phyloP scores from a whole-genome alignment of 176 grass and related monocot species.

The Hsuehochloa calcarea region DNA sequence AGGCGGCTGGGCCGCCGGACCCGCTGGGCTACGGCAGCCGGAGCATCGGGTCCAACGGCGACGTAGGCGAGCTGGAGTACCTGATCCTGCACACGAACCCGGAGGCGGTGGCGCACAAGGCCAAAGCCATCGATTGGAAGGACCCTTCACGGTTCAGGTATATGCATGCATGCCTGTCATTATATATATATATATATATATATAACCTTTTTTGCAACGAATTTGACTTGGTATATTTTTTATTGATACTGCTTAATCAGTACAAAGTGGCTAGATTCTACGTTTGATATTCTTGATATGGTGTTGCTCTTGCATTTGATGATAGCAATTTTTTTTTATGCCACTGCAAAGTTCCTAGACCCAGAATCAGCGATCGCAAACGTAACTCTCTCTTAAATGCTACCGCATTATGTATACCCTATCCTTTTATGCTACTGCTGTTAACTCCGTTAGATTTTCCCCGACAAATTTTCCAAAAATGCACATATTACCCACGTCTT shows the following conservation, averaged over 20 bases:
- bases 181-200: background rate
- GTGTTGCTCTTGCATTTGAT: background rate
- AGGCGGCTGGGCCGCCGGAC: slow-evolving; percentile 59
- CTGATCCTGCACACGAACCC: slow-evolving; percentile 73
- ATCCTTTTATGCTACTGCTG: too few relatives aligned
- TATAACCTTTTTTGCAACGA: background rate
- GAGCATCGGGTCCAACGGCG: slow-evolving; percentile 74
- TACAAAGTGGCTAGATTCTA: background rate
- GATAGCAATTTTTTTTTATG: too few relatives aligned
- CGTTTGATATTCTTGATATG: background rate
- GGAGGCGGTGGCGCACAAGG: slow-evolving; percentile 48
- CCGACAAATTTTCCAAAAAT: too few relatives aligned
- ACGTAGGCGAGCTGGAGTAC: slow-evolving; percentile 88
- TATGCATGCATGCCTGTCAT: background rate
- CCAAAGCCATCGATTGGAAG: slow-evolving; percentile 47
- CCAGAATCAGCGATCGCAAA: too few relatives aligned
- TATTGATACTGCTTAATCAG: background rate
- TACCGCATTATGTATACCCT: too few relatives aligned
- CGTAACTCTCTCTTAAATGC: too few relatives aligned
- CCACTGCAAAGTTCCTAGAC: too few relatives aligned
- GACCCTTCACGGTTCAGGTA: slow-evolving; percentile 79
- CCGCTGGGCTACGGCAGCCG: slow-evolving; percentile 81
- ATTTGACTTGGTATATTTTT: background rate
- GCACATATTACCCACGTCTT: too few relatives aligned
- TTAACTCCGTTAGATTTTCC: too few relatives aligned